Percentiles rank a stretch among this genome's conserved stretches.
These are phyloP conservation scores for Mortierella sp. DNA, from an alignment of 371 early-diverging fungal species.

Conservation along the genomic window DNA sequence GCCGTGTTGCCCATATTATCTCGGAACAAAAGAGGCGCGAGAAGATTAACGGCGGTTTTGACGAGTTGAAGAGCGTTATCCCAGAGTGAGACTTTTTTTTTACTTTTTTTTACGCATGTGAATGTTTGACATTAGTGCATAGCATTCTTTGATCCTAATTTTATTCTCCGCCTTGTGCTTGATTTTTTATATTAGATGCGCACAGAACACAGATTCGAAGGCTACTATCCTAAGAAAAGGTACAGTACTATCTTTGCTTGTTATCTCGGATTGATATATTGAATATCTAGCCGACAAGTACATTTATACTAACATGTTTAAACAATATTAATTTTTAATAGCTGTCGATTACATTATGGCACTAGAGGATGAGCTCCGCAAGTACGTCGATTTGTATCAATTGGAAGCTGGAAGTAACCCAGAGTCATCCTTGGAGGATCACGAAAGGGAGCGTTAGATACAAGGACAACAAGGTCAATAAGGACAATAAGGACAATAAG, in stretches of 20 bases:
- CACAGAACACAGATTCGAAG: constrained; percentile 50
- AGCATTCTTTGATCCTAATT: too few species aligned
- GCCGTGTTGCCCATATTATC: constrained; percentile 59
- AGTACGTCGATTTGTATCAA: constrained; percentile 49
- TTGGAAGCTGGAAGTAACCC: constrained; percentile 37
- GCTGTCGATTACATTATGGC: constrained; percentile 50
- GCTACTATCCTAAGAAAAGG: constrained; percentile 53
- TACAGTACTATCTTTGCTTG: constrained; percentile 1
- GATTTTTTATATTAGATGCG: constrained; percentile 24
- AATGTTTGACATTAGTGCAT: too few species aligned
- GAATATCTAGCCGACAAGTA: too few species aligned
- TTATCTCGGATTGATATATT: neutral
- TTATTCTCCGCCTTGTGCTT: neutral
- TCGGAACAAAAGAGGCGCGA: constrained; percentile 61
- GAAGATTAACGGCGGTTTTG: constrained; percentile 62
- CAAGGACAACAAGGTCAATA: neutral
- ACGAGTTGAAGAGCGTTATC: constrained; percentile 59
- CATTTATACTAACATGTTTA: too few species aligned
- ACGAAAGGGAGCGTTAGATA: constrained; percentile 44
- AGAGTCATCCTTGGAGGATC: constrained; percentile 45
- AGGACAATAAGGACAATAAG: too few species aligned
- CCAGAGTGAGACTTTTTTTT: constrained; percentile 37
- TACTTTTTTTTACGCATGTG: constrained; percentile 1
- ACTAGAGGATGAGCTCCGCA: constrained; percentile 51
- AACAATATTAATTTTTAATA: too few species aligned